Conservation (phyloP, 2,329 filamentous ascomycete genomes). For the Proliferodiscus dingleyae region DNA sequence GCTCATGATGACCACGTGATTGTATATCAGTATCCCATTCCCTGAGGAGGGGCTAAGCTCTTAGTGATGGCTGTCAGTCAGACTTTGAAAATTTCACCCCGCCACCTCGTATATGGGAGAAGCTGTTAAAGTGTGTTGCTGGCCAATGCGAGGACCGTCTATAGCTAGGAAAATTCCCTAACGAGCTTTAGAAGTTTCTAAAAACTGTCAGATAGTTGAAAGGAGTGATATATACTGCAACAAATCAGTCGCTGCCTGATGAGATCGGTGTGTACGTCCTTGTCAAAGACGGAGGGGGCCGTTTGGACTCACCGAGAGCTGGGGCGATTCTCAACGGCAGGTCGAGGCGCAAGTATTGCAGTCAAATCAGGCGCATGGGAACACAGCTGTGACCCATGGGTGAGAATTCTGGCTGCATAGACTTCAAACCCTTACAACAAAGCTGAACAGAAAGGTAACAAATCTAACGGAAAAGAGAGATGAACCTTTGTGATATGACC, state of each 20-base stretch:
- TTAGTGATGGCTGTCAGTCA: background rate
- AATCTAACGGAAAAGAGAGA: background rate
- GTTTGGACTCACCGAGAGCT: background rate
- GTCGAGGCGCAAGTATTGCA: background rate
- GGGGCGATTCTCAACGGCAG: background rate
- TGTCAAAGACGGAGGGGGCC: background rate
- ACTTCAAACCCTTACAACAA: background rate
- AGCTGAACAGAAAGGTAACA: background rate
- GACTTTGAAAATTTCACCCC: no score
- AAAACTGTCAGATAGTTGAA: background rate
- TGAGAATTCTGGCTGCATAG: background rate
- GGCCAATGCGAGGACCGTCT: no score
- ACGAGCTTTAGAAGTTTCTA: no score
- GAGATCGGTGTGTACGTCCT: background rate
- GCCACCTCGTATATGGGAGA: no score
- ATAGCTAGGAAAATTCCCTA: no score
- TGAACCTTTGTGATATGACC: background rate
- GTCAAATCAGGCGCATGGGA: background rate
- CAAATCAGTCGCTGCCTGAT: background rate
- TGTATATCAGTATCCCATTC: background rate
- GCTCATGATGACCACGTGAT: conserved; percentile 5
- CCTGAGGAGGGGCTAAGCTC: background rate
- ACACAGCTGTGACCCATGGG: background rate
- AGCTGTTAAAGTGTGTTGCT: no score
- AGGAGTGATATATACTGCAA: background rate